Evolutionary conservation across 1,284 basidiomycete species (phyloP).

Genomic region (Mycosarcoma maydis): DNA sequence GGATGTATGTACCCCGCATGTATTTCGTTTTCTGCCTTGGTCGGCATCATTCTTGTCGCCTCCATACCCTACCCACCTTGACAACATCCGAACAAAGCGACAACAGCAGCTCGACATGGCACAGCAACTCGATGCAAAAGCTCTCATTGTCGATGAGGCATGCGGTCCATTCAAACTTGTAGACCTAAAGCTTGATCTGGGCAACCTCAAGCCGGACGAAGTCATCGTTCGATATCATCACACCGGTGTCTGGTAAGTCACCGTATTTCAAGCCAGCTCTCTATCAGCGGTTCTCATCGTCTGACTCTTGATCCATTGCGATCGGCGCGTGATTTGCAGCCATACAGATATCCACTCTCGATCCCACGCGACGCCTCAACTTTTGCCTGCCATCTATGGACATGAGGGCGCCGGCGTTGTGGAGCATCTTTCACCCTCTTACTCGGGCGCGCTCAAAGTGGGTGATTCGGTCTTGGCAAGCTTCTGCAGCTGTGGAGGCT

Average conservation of each 20-base stretch:
- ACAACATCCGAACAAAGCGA: too few relatives aligned
- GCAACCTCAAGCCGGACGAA: constrained; percentile 16
- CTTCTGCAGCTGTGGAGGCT: constrained; percentile 33
- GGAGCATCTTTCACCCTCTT: constrained; percentile 17
- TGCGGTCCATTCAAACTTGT: constrained; percentile 17
- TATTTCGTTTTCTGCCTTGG: too few relatives aligned
- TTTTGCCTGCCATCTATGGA: constrained; percentile 22
- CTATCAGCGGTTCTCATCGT: neutral
- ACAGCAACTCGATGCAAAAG: constrained; percentile 13
- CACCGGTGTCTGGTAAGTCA: constrained; percentile 20
- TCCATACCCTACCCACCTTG: too few relatives aligned
- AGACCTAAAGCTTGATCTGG: constrained; percentile 19
- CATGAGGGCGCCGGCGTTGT: constrained; percentile 27
- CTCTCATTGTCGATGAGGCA: constrained; percentile 17
- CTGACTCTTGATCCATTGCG: neutral
- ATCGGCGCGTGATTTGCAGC: neutral
- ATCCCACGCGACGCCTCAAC: neutral
- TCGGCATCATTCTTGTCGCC: too few relatives aligned
- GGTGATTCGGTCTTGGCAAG: constrained; percentile 28
- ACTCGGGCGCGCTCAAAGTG: constrained; percentile 11
- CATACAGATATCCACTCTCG: constrained; percentile 21
- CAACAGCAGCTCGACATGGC: too few relatives aligned
- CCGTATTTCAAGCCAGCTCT: too few relatives aligned
- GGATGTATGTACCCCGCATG: too few relatives aligned
- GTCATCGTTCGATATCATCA: constrained; percentile 22